Conservation (phyloP, 768 basidiomycete genomes). For the Boletus reticulatus region DNA sequence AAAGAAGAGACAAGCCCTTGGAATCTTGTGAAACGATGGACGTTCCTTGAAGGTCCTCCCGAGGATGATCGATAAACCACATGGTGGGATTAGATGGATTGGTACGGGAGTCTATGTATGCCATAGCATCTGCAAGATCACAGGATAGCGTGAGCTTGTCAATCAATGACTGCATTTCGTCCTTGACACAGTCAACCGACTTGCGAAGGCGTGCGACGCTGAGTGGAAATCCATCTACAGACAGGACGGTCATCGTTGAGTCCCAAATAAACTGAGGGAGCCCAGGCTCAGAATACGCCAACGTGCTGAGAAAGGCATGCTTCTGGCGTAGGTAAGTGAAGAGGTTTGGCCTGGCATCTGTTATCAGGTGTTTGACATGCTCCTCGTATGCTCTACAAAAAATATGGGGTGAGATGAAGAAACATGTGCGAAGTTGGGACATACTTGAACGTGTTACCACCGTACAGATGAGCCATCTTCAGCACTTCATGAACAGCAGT, state of each 20-base stretch:
- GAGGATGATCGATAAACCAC: not conserved
- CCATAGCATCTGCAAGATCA: not conserved
- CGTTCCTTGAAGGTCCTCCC: not conserved
- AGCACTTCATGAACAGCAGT: not conserved
- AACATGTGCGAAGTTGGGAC: too few relatives aligned
- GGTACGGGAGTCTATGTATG: not conserved
- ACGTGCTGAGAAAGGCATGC: not conserved
- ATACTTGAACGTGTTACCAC: not conserved
- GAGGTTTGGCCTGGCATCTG: not conserved
- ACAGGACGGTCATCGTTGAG: not conserved
- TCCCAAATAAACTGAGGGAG: not conserved
- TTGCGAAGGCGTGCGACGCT: not conserved
- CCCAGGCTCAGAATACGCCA: not conserved
- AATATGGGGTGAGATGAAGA: too few relatives aligned
- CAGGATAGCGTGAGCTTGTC: not conserved
- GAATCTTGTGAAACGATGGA: not conserved
- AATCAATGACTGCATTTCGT: not conserved
- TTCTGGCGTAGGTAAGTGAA: not conserved
- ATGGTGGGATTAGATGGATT: not conserved
- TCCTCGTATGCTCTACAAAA: not conserved
- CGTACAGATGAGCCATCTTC: not conserved
- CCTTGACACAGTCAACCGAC: not conserved
- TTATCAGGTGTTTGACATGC: not conserved
- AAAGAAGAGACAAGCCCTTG: not conserved
- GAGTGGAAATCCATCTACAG: not conserved